Base-by-base conservation (phyloP, 306 rosid species). In the Echinosophora koreensis region DNA sequence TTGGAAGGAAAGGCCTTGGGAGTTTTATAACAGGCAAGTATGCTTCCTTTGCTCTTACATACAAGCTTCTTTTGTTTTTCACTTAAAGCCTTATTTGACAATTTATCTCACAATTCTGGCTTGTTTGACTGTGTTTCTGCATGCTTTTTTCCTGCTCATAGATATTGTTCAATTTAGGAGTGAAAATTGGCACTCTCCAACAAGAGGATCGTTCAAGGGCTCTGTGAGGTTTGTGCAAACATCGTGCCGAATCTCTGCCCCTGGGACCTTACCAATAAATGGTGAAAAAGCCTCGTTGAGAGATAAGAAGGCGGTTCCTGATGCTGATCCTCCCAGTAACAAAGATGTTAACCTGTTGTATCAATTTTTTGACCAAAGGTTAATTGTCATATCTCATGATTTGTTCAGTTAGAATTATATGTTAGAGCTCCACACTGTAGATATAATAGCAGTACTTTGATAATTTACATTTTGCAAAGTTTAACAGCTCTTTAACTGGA, bases 301-400 rank as follows among this genome's bases (percentile, higher is more conserved):
- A 76, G 85, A 87, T 46, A 94, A 81, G 88, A 90, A 87, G 77
- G 68, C 85, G 60, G 85, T 88, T 85, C 97, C 98, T 55, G 84
- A 85, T 76, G 90, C 98, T 4, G 92, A 94, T 75, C 96, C 98
- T 81, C 98, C 98, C 66, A 90, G 87, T 85, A 70, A 63, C 76
- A 80, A 87, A 74, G 97, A 92, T 70, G 73, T 90, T 34, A 77
- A 86, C 62, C 89, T 85, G 50, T 71, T 94, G 73, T 87, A 94
- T 77, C 89, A 87, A 32, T 88, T 94, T 84, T 79, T 94, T 30
- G 86, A 92, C 62, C 83, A 76, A 67, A 93, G 98, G 98, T 91
- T 56, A 22, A 9, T 82, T 67, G 69, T 50, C 69, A 27, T 28
- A 38, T 15, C n/a, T 39, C 3, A 11, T 34, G 30, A 37, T 50